Evolutionary conservation across 1,284 basidiomycete genomes (phyloP), one percentile per base, ranked within the genome.

Genomic region (Sutorius eximius): DNA sequence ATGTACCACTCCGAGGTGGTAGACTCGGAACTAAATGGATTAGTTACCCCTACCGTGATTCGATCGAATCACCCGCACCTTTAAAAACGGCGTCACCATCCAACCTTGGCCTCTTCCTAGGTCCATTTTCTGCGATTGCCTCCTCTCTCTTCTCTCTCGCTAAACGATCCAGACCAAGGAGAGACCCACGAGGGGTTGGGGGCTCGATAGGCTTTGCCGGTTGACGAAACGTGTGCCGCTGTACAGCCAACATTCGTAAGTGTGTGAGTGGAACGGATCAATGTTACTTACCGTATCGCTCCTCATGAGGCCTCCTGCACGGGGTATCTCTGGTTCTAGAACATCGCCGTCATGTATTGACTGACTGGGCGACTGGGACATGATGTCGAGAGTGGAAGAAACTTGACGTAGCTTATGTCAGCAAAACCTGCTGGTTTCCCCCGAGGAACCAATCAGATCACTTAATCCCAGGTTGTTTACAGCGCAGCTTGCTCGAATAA

Each of bases 91-190:
- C 75, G 53, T 85, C 86, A 50, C 85, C 81, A 56, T 87, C 85
- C 36, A 85, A 62, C 59, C 80, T 82, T 9, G 81, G 75, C 55
- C 81, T 85, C 76, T 95, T 96, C 61, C 83, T 77, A 8, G 75
- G 73, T 27, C 79, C 82, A 47, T 69, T 73, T 65, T 73, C 63
- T 34, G 70, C 65, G 0, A 76, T 77, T 2, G 76, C 79, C 3
- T 85, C 83, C 13, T 82, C 83, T 45, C 91, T 78, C 73, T 97
- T 98, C 69, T 95, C 92, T 54, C 82, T 85, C 0, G 95, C 95
- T 3, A 98, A 79, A 33, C 80, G 82, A 69, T 98, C 95, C 6
- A 98, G 77, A 0, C 95, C 94, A 0, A 97, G 82, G 2, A 92
- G 64, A 2, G 93, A 96, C 0, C 82, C 72, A 36, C 88, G 77